phyloP scores from a whole-genome alignment of 1,139 yeast genomes.

The Entelexis sorbosivorans region DNA sequence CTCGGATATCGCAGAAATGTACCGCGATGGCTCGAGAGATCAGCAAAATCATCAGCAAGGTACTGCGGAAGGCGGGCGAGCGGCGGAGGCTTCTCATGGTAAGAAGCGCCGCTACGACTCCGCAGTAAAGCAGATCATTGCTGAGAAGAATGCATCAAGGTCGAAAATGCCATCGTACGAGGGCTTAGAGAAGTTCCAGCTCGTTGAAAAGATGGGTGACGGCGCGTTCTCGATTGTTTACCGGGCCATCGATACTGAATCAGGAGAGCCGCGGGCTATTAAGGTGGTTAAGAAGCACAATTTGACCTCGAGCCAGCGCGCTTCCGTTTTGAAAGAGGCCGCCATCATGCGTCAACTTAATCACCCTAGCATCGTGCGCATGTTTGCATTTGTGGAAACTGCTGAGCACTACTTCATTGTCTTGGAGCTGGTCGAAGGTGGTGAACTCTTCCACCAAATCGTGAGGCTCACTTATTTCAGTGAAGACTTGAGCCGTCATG shows the following conservation, averaged over 20 bases:
- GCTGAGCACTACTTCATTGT: conserved; percentile 61
- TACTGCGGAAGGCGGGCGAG: not conserved
- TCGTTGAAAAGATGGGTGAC: conserved; percentile 40
- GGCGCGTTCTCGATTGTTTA: conserved; percentile 90
- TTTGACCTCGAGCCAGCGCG: conserved; percentile 36
- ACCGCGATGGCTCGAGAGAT: not conserved
- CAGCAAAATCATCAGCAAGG: not conserved
- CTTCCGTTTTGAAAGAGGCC: conserved; percentile 63
- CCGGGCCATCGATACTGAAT: conserved; percentile 46
- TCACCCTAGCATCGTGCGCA: conserved; percentile 63
- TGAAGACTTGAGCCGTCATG: conserved; percentile 75
- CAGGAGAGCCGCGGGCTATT: conserved; percentile 56
- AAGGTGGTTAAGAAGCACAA: conserved; percentile 70
- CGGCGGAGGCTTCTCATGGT: not conserved
- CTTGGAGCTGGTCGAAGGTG: conserved; percentile 81
- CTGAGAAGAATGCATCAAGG: conserved; percentile 43
- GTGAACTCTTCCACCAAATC: conserved; percentile 89
- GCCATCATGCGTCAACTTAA: conserved; percentile 63
- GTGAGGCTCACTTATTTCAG: conserved; percentile 83
- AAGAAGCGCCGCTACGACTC: conserved; percentile 33
- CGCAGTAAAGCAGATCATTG: conserved; percentile 51
- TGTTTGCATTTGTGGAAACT: conserved; percentile 58
- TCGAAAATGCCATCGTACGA: conserved; percentile 38
- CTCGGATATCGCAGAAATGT: not conserved
- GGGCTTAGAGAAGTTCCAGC: conserved; percentile 38